Evolutionary conservation across 768 basidiomycete genomes (phyloP).

Genomic region (Daedaleopsis nitida): DNA sequence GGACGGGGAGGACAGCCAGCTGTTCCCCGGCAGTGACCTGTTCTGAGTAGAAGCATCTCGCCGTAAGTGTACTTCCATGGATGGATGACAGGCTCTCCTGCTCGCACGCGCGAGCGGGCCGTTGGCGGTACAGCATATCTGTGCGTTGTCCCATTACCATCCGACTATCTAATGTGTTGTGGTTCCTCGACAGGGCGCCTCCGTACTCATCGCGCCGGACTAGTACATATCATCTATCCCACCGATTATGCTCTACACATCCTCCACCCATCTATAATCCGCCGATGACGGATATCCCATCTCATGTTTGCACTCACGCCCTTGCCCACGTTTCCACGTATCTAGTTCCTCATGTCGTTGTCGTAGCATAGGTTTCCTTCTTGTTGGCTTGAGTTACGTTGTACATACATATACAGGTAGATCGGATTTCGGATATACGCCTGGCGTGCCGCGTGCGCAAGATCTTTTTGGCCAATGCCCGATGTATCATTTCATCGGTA

Average conservation of each 20-base stretch:
- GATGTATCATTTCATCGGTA: too few species aligned
- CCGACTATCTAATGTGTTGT: conserved; percentile 9
- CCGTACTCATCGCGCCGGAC: neutral
- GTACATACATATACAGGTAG: conserved; percentile 21
- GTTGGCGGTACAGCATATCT: neutral
- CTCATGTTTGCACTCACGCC: conserved; percentile 1
- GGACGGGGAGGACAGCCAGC: conserved; percentile 35
- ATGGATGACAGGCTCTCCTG: neutral
- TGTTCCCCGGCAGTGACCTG: conserved; percentile 47
- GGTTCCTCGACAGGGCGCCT: neutral
- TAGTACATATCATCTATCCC: neutral
- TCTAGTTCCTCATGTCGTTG: conserved; percentile 8
- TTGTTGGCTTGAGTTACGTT: conserved; percentile 2
- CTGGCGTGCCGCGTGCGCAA: neutral
- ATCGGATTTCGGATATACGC: neutral
- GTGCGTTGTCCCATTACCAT: neutral
- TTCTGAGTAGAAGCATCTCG: conserved; percentile 31
- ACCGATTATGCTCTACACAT: neutral
- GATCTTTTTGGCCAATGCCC: too few species aligned
- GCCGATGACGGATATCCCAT: neutral
- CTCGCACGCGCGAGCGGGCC: neutral
- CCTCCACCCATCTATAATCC: neutral
- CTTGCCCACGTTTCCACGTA: conserved; percentile 3
- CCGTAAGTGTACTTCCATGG: neutral
- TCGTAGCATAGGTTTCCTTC: conserved; percentile 12